A percentile compares a stretch with the other conserved stretches of the same genome.
Evolutionary conservation across 805 yeast species (phyloP).

Genomic region (Brettanomyces sp.): DNA sequence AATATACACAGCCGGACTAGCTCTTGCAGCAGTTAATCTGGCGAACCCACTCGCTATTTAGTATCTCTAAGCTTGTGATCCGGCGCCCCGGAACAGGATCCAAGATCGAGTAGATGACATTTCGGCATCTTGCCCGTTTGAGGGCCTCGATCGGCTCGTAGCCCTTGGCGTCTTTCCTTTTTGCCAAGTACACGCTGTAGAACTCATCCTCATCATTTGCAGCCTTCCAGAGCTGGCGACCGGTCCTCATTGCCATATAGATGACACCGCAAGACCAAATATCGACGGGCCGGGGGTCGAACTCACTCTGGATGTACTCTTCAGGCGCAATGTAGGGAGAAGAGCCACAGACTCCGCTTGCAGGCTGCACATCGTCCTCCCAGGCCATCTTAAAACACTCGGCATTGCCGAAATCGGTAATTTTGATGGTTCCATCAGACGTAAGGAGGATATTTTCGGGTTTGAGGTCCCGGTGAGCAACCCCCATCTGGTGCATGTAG

Average conservation of each 20-base stretch:
- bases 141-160: constrained; percentile 85
- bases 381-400: constrained; percentile 81
- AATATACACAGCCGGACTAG: background rate
- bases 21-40: constrained; percentile 67
- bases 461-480: constrained; percentile 82
- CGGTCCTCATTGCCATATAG: constrained; percentile 90
- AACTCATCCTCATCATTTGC: constrained; percentile 79
- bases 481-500: constrained; percentile 86
- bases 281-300: constrained; percentile 77
- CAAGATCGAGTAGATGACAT: constrained; percentile 84
- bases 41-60: constrained; percentile 94
- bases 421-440: constrained; percentile 62
- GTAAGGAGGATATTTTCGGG: constrained; percentile 78
- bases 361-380: constrained; percentile 62
- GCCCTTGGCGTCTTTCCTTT: constrained; percentile 75
- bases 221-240: constrained; percentile 83
- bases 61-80: constrained; percentile 77
- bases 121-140: constrained; percentile 81
- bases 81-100: constrained; percentile 88
- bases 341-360: constrained; percentile 77
- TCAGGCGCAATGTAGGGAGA: constrained; percentile 91
- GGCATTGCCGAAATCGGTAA: constrained; percentile 82
- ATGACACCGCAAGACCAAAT: constrained; percentile 93
- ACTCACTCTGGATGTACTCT: constrained; percentile 54
- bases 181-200: constrained; percentile 62